These are phyloP conservation scores for Rutidosis leptorrhynchoides DNA, from an alignment of 129 eudicot species.

Conservation along the genomic window DNA sequence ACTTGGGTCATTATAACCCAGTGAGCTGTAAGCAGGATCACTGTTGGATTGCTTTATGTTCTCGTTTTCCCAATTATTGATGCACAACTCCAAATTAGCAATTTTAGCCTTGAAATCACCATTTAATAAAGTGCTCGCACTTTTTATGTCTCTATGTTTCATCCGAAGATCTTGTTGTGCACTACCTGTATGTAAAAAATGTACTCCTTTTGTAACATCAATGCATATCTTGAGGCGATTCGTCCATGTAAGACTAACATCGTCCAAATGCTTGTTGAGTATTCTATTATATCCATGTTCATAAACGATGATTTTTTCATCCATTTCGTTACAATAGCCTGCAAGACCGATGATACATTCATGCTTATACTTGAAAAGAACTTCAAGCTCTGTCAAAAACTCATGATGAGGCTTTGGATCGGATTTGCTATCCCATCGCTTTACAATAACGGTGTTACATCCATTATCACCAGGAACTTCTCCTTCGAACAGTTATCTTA, in stretches of 20 bases:
- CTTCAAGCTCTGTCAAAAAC: neutral
- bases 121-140: too few species aligned
- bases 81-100: too few species aligned
- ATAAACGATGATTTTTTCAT: neutral
- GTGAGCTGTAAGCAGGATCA: neutral
- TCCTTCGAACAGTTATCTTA: neutral
- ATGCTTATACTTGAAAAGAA: neutral
- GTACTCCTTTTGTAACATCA: neutral
- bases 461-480: too few species aligned
- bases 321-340: neutral
- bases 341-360: neutral
- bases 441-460: neutral
- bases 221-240: neutral
- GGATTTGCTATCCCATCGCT: neutral
- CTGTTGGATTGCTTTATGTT: neutral
- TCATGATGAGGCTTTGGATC: neutral
- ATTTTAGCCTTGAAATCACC: too few species aligned
- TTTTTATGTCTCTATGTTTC: too few species aligned
- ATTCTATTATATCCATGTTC: neutral
- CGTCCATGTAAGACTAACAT: neutral
- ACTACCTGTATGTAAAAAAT: neutral
- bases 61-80: neutral
- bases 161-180: too few species aligned
- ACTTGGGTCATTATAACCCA: neutral
- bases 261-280: neutral